phyloP scores from a whole-genome alignment of 345 rosid genomes.

The Punica granatum region DNA sequence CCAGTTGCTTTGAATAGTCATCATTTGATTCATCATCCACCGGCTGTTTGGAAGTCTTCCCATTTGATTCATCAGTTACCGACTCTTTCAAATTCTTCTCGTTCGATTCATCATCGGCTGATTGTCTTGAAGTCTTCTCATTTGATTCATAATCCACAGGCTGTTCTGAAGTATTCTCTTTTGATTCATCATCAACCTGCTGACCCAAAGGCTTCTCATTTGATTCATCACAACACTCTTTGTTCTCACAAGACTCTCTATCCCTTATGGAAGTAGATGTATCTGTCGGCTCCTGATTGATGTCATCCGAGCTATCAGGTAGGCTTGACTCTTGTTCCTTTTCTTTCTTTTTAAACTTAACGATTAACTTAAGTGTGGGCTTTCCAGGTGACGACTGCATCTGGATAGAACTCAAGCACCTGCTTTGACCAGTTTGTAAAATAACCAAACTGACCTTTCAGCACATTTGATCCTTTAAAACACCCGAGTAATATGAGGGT shows the following conservation, averaged over 20 bases:
- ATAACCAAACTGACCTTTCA: no score
- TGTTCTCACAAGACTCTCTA: not conserved
- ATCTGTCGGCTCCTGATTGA: constrained; percentile 18
- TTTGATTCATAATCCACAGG: constrained; percentile 17
- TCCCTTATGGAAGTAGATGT: constrained; percentile 23
- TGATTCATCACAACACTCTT: constrained; percentile 16
- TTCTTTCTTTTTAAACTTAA: constrained; percentile 29
- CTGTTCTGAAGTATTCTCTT: constrained; percentile 9
- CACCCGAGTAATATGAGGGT: not conserved
- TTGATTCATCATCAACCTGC: constrained; percentile 16
- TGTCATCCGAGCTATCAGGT: constrained; percentile 14
- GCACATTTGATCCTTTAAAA: not conserved
- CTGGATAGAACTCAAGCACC: constrained; percentile 23
- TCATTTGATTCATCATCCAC: constrained; percentile 18
- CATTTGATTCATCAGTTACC: constrained; percentile 24
- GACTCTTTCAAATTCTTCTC: constrained; percentile 5
- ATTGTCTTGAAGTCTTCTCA: constrained; percentile 16
- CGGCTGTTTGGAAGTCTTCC: constrained; percentile 12
- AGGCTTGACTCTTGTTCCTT: constrained; percentile 22
- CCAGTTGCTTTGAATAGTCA: constrained; percentile 48
- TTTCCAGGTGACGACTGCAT: constrained; percentile 35
- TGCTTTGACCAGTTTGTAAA: not conserved
- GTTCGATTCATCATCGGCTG: constrained; percentile 14
- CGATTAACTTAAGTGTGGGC: constrained; percentile 15
- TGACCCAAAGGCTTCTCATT: constrained; percentile 14